phyloP scores from a whole-genome alignment of 345 rosid genomes.

The Passiflora organensis region DNA sequence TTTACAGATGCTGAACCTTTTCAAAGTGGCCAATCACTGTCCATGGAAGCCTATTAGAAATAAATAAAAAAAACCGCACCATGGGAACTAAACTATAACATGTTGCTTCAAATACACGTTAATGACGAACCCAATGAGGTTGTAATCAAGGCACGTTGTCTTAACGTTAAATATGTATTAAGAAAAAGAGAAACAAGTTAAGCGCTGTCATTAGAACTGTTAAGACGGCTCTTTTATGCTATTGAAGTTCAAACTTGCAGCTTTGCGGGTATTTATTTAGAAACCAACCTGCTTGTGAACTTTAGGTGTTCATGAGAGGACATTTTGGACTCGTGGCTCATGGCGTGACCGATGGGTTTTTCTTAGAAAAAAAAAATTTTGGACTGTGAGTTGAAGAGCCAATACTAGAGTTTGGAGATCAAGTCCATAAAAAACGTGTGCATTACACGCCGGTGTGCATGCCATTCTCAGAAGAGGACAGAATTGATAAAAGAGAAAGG shows the following conservation, averaged over 20 bases:
- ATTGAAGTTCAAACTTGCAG: too few relatives aligned
- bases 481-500: too few relatives aligned
- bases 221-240: too few relatives aligned
- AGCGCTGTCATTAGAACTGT: not conserved
- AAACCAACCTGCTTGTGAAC: not conserved
- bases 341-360: not conserved
- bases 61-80: not conserved
- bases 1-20: constrained; percentile 1
- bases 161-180: not conserved
- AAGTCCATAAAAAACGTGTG: too few relatives aligned
- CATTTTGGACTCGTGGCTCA: not conserved
- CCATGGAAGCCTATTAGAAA: not conserved
- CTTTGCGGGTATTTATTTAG: too few relatives aligned
- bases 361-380: too few relatives aligned
- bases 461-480: too few relatives aligned
- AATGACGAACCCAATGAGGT: not conserved
- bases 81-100: not conserved
- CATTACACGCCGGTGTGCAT: too few relatives aligned
- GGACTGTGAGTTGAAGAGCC: too few relatives aligned
- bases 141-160: not conserved
- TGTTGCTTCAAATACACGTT: not conserved
- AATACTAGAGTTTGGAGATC: too few relatives aligned
- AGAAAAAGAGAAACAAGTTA: too few relatives aligned
- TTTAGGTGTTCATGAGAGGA: not conserved
- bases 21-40: not conserved